Percentiles rank a stretch among this genome's conserved stretches.
phyloP scores from a whole-genome alignment of 768 basidiomycete genomes.

The Lyophyllum atratum region DNA sequence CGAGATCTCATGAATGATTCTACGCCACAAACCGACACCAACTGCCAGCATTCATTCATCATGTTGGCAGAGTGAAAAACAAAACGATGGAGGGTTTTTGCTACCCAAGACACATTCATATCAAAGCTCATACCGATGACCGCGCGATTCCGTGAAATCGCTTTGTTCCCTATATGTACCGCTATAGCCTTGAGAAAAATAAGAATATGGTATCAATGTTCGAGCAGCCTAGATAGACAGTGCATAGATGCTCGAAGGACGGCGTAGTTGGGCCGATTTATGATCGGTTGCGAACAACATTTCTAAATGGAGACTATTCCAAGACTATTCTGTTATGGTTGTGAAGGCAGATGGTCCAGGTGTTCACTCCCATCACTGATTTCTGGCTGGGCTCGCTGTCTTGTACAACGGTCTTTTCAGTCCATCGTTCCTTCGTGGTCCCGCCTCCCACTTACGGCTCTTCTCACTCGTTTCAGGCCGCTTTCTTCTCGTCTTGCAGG shows the following conservation, averaged over 20 bases:
- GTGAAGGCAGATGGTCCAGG: conserved; percentile 4
- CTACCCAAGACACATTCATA: too few relatives aligned
- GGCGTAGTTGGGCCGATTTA: too few relatives aligned
- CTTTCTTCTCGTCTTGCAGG: conserved; percentile 6
- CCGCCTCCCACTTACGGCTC: conserved; percentile 4
- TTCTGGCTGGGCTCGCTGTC: background rate
- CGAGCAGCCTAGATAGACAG: too few relatives aligned
- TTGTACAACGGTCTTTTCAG: background rate
- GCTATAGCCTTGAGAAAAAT: too few relatives aligned
- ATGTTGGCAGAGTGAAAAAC: background rate
- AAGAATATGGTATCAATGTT: too few relatives aligned
- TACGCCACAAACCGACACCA: background rate
- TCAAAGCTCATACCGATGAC: too few relatives aligned
- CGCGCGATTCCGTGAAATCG: too few relatives aligned
- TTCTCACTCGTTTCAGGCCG: conserved; percentile 14
- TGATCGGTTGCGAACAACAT: too few relatives aligned
- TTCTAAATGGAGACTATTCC: conserved; percentile 14
- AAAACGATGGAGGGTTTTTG: background rate
- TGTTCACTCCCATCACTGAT: conserved; percentile 10
- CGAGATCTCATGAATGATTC: conserved; percentile 6
- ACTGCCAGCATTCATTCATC: too few relatives aligned
- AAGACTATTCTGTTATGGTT: conserved; percentile 4
- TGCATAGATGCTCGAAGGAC: too few relatives aligned
- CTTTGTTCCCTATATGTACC: too few relatives aligned
- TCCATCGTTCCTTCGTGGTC: conserved; percentile 3